Percentiles rank a stretch among this genome's conserved stretches.
Evolutionary conservation across 1,284 basidiomycete genomes (phyloP).

Genomic region (Cryptococcus sp.): DNA sequence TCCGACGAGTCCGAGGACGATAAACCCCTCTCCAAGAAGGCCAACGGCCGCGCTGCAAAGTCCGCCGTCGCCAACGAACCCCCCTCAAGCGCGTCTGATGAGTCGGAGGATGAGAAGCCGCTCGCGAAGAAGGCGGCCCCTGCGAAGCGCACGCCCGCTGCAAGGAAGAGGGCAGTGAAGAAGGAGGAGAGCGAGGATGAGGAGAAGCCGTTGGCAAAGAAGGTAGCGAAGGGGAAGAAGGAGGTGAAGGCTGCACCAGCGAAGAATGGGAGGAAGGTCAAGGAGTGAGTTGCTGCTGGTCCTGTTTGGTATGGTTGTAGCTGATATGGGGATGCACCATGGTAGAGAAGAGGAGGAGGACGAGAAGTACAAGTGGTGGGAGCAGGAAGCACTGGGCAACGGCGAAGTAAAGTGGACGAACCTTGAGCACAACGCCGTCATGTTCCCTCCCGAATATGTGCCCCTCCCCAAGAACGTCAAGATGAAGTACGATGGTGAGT

Average conservation of each 20-base stretch:
- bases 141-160: constrained; percentile 11
- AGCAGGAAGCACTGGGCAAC: constrained; percentile 63
- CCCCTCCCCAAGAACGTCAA: constrained; percentile 79
- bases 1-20: constrained; percentile 38
- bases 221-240: constrained; percentile 52
- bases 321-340: neutral
- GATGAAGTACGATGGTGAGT: constrained; percentile 91
- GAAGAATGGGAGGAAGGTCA: constrained; percentile 57
- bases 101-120: constrained; percentile 62
- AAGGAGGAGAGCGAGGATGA: constrained; percentile 60
- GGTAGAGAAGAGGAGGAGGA: constrained; percentile 37
- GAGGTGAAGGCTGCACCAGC: constrained; percentile 53
- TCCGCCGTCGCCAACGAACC: constrained; percentile 39
- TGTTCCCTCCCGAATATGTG: constrained; percentile 93
- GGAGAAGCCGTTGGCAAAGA: constrained; percentile 47
- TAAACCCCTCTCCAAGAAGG: constrained; percentile 55
- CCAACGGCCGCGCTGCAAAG: constrained; percentile 22
- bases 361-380: constrained; percentile 74
- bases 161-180: constrained; percentile 21
- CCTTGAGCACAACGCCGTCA: constrained; percentile 87
- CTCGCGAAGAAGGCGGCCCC: constrained; percentile 51
- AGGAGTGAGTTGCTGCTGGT: constrained; percentile 32
- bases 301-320: neutral
- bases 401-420: constrained; percentile 85
- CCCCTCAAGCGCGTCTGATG: constrained; percentile 55